Evolutionary conservation across 106 monocot genomes (phyloP).

Genomic region (Platanthera zijinensis): DNA sequence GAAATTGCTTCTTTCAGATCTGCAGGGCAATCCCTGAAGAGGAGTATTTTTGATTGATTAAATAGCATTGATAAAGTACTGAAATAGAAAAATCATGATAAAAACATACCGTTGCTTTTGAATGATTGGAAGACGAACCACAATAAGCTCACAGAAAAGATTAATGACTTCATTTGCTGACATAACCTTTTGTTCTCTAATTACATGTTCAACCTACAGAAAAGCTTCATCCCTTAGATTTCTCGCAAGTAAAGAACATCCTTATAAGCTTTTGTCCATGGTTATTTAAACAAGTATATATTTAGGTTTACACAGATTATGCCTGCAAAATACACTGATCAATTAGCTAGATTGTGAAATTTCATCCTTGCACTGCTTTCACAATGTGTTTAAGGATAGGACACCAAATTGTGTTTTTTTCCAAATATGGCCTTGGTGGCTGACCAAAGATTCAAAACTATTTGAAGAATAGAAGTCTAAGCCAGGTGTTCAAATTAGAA

Average conservation of each 20-base stretch:
- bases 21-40: slow-evolving; percentile 66
- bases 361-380: too few relatives aligned
- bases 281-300: neutral
- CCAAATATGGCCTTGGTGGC: too few relatives aligned
- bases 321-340: neutral
- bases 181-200: slow-evolving; percentile 85
- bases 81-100: neutral
- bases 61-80: neutral
- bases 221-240: neutral
- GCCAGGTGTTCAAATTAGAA: too few relatives aligned
- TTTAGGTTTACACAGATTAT: neutral
- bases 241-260: neutral
- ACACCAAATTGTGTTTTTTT: too few relatives aligned
- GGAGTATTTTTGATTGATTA: neutral
- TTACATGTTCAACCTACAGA: slow-evolving; percentile 86
- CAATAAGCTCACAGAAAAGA: slow-evolving; percentile 89
- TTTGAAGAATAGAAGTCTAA: too few relatives aligned
- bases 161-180: slow-evolving; percentile 91
- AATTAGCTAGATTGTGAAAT: too few relatives aligned
- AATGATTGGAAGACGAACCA: slow-evolving; percentile 78
- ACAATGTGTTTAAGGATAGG: too few relatives aligned
- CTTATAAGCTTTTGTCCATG: neutral
- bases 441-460: too few relatives aligned
- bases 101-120: slow-evolving; percentile 57
- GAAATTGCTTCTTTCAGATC: slow-evolving; percentile 92